Conservation (phyloP, 2,329 filamentous ascomycete species). For the Beauveria asiatica region DNA sequence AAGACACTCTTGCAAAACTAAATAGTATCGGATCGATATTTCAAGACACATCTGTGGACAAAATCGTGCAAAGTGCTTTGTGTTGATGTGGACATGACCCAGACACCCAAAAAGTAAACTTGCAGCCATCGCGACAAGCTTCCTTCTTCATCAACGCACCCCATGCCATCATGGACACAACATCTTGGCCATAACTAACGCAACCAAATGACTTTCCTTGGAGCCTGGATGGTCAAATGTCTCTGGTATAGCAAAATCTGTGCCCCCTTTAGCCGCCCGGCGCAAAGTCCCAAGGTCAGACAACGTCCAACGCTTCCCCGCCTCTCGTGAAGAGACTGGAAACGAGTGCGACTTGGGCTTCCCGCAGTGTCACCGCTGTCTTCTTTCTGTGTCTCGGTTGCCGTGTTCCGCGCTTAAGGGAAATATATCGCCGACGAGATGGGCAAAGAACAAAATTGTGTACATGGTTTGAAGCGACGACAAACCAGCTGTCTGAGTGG, state of each 20-base stretch:
- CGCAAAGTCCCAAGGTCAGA: slow-evolving; percentile 5
- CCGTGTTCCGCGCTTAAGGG: background rate
- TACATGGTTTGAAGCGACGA: background rate
- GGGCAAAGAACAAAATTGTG: background rate
- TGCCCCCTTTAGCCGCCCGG: background rate
- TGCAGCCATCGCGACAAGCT: background rate
- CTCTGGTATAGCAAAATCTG: no score
- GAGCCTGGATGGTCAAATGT: slow-evolving; percentile 20
- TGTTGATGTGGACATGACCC: background rate
- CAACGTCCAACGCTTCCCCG: no score
- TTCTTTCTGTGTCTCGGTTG: background rate
- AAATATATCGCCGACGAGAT: background rate
- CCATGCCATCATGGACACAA: background rate
- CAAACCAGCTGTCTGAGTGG: background rate
- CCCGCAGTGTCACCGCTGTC: slow-evolving; percentile 2
- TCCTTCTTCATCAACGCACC: background rate
- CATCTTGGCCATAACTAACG: background rate
- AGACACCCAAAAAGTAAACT: background rate
- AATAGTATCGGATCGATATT: no score
- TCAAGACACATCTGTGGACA: rapidly evolving
- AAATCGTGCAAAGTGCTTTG: background rate
- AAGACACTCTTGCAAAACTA: no score
- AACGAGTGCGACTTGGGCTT: slow-evolving; percentile 7
- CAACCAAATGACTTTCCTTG: background rate
- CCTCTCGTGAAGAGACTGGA: no score